These are phyloP conservation scores for Hippophae gyantsensis DNA, from an alignment of 306 rosid species.

Conservation along the genomic window DNA sequence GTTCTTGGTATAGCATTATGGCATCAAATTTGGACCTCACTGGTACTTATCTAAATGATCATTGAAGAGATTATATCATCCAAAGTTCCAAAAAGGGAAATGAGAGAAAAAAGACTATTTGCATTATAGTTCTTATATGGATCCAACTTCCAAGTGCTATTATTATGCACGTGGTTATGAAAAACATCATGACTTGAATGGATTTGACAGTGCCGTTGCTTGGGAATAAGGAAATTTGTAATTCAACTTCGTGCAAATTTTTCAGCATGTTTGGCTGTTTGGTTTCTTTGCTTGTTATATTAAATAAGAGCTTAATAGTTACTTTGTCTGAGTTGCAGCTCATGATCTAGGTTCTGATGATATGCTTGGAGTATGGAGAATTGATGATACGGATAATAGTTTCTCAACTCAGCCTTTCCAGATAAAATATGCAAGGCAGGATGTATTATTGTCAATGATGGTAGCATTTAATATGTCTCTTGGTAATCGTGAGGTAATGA, in stretches of 20 bases:
- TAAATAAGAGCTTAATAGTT: slow-evolving; percentile 13
- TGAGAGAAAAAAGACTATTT: too few relatives aligned
- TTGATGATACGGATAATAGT: slow-evolving; percentile 81
- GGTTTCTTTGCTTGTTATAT: neutral
- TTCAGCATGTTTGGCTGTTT: slow-evolving; percentile 5
- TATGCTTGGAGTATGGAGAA: slow-evolving; percentile 74
- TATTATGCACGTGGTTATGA: neutral
- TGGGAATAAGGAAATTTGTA: neutral
- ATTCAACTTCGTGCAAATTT: neutral
- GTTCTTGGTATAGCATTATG: too few relatives aligned
- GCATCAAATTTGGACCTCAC: too few relatives aligned
- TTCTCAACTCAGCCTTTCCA: slow-evolving; percentile 85
- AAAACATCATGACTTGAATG: neutral
- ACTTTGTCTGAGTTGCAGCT: slow-evolving; percentile 44
- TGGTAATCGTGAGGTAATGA: slow-evolving; percentile 47
- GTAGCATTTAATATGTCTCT: slow-evolving; percentile 59
- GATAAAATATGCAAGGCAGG: slow-evolving; percentile 85
- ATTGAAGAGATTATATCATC: too few relatives aligned
- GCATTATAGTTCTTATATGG: too few relatives aligned
- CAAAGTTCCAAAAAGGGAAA: too few relatives aligned
- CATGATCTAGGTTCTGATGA: slow-evolving; percentile 54
- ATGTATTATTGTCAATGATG: slow-evolving; percentile 72
- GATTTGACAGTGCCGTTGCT: neutral
- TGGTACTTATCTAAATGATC: too few relatives aligned
- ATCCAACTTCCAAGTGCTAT: too few relatives aligned